Evolutionary conservation across 2,329 filamentous ascomycete genomes (phyloP).

Genomic region (Cyphellophora europaea): DNA sequence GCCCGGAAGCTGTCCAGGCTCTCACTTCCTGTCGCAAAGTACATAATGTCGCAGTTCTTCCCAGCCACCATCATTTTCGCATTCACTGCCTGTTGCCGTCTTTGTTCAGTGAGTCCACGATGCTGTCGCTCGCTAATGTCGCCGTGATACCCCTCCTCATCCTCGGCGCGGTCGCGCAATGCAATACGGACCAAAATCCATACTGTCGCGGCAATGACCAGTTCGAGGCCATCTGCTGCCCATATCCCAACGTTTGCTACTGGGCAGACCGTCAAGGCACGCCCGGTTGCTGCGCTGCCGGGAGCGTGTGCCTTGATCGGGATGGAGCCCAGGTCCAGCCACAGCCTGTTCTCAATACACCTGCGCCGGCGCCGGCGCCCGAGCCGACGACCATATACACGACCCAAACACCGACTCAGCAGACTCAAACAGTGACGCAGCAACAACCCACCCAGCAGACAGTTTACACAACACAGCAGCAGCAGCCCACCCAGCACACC

Average conservation of each 20-base stretch:
- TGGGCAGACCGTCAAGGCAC: conserved; percentile 19
- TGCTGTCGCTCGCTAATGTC: background rate
- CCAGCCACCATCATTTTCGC: conserved; percentile 1
- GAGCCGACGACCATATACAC: no score
- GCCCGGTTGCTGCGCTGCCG: conserved; percentile 21
- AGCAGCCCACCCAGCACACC: background rate
- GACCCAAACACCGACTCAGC: background rate
- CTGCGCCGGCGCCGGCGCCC: no score
- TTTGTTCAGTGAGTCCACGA: background rate
- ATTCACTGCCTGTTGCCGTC: background rate
- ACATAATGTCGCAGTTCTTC: no score
- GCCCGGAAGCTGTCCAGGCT: no score
- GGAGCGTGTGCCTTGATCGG: conserved; percentile 17
- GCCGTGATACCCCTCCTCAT: background rate
- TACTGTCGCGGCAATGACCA: conserved; percentile 15
- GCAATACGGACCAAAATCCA: conserved; percentile 17
- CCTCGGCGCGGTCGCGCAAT: background rate
- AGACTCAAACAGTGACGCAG: background rate
- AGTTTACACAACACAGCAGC: background rate
- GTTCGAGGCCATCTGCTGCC: conserved; percentile 18
- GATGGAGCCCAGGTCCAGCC: background rate
- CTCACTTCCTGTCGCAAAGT: no score
- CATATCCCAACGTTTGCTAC: conserved; percentile 19
- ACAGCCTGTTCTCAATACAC: background rate
- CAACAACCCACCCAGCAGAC: background rate